phyloP scores from a whole-genome alignment of 2,329 filamentous ascomycete genomes.

The Coleophoma crateriformis region DNA sequence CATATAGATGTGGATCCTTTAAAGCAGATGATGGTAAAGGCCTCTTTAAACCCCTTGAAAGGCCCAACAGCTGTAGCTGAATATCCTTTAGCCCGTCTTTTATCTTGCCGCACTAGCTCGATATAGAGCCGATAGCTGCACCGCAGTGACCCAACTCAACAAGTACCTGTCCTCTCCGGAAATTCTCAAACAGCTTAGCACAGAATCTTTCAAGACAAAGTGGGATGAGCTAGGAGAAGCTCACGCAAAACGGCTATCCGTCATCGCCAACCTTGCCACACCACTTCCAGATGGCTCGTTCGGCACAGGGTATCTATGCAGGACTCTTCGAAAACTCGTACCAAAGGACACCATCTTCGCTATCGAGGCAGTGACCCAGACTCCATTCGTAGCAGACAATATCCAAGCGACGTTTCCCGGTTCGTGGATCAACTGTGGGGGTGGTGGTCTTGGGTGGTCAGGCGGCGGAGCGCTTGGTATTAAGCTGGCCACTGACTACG shows the following conservation, averaged over 20 bases:
- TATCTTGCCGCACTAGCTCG: conserved; percentile 62
- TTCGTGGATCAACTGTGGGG: conserved; percentile 76
- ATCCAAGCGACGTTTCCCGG: conserved; percentile 63
- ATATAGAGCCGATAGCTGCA: conserved; percentile 61
- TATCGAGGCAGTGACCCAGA: conserved; percentile 74
- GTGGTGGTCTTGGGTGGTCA: conserved; percentile 75
- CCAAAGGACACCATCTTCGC: conserved; percentile 67
- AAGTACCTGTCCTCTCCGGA: conserved; percentile 47
- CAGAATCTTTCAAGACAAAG: conserved; percentile 32
- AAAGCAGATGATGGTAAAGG: conserved; percentile 42
- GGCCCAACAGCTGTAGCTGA: conserved; percentile 26
- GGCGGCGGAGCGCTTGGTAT: conserved; percentile 72
- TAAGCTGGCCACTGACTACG: conserved; percentile 56
- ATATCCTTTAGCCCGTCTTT: conserved; percentile 48
- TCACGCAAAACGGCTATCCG: conserved; percentile 52
- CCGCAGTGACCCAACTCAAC: conserved; percentile 64
- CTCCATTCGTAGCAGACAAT: conserved; percentile 62
- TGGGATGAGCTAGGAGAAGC: conserved; percentile 50
- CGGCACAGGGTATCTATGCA: conserved; percentile 43
- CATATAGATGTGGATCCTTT: conserved; percentile 62
- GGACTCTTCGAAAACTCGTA: conserved; percentile 44
- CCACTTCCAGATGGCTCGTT: conserved; percentile 54
- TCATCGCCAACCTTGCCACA: conserved; percentile 49
- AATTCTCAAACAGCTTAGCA: conserved; percentile 34
- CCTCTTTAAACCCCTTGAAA: not conserved